Base-by-base conservation (phyloP, 2,329 filamentous ascomycete genomes). In the Furcasterigmium sp. region DNA sequence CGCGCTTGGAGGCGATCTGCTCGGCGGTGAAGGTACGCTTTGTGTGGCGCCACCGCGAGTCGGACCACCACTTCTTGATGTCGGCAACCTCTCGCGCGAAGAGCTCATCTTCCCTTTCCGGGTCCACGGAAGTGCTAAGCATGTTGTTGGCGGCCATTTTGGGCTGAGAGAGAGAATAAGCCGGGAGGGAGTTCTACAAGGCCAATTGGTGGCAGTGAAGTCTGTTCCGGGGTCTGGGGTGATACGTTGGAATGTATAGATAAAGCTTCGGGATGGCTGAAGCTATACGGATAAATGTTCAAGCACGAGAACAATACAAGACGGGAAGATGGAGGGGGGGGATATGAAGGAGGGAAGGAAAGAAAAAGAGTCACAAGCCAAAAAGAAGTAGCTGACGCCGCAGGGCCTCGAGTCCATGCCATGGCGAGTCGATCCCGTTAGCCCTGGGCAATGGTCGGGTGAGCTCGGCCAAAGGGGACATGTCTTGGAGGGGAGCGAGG, bases 1-100 rank as follows among this genome's bases (percentile, higher is more conserved):
- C 93, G 60, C 93, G 78, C 80, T 98, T 98, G 41, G 87, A 84
- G 51, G 95, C 93, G 60, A 98, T 97, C 70, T 95, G 87, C 75
- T 97, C 93, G 25, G 93, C 90, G 4, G 91, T 95, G 65, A 93
- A 98, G 19, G 93, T 84, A 46, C 93, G 80, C 72, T 87, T 91
- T 56, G 93, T 98, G 68, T 88, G 81, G 62, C 87, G 80, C 93
- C 93, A 98, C 75, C 93, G 80, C 45, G 89, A 80, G 57, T 94
- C 87, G 42, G 74, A 77, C 93, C 93, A 98, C 93, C 93, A 98
- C 65, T 85, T 72, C 79, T 96, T 88, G 54, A 97, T 85, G 53
- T 85, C 82, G 57, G 85, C 81, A 47, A 97, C 89, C 63, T 98
- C 93, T 53, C 85, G 77, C 58, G 81, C 75, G 69, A 85, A 95